These are phyloP conservation scores for Tetrahymena thermophila DNA, from an alignment of 73 alveolate species.

Conservation along the genomic window DNA sequence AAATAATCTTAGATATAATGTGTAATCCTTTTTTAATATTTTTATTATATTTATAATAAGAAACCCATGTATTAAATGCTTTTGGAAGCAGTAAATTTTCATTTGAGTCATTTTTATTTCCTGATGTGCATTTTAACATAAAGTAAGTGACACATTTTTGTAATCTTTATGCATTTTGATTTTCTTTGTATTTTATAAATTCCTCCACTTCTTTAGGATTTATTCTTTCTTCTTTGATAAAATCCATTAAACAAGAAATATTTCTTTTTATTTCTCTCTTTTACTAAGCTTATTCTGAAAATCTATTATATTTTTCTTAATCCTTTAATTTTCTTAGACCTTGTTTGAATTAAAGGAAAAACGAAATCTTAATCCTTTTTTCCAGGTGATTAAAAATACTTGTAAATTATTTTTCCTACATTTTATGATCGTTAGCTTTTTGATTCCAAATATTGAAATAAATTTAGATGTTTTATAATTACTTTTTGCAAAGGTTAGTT, in stretches of 20 bases:
- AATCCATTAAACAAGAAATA: background rate
- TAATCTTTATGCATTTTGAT: background rate
- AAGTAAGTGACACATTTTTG: background rate
- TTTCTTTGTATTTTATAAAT: background rate
- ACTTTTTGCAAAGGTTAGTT: background rate
- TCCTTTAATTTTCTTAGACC: background rate
- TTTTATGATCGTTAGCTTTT: background rate
- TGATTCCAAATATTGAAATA: background rate
- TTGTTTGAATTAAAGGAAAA: background rate
- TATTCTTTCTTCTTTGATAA: background rate
- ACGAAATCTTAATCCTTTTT: background rate
- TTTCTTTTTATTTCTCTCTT: background rate
- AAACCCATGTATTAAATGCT: background rate
- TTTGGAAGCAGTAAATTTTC: background rate
- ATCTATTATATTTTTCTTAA: background rate
- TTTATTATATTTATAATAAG: background rate
- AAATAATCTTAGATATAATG: background rate
- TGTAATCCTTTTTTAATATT: background rate
- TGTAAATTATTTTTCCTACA: background rate
- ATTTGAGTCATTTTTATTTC: background rate
- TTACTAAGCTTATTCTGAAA: background rate
- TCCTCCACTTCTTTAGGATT: background rate
- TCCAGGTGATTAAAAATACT: background rate
- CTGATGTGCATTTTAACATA: background rate
- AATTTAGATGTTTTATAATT: background rate